Percentiles rank a stretch among this genome's conserved stretches.
phyloP scores from a whole-genome alignment of 2,329 filamentous ascomycete genomes.

The Neonectria neomacrospora region DNA sequence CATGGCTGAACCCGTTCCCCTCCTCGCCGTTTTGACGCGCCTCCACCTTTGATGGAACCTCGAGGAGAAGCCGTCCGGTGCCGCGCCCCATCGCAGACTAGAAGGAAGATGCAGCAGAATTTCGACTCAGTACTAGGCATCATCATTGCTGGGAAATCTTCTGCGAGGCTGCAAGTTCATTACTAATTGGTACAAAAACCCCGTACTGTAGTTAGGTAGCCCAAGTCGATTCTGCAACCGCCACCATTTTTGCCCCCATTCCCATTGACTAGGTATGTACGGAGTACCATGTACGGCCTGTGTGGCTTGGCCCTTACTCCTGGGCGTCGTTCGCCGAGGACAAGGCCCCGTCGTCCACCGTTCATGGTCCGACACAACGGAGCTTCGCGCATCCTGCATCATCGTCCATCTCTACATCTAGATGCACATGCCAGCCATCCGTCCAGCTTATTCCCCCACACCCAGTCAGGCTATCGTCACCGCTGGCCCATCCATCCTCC shows the following conservation, averaged over 20 bases:
- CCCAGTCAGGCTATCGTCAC: background rate
- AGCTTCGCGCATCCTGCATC: too few species aligned
- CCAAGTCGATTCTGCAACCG: slow-evolving; percentile 9
- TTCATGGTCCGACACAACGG: slow-evolving; percentile 18
- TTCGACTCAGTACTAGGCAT: background rate
- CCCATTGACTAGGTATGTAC: too few species aligned
- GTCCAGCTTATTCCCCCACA: background rate
- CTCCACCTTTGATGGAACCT: background rate
- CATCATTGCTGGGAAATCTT: background rate
- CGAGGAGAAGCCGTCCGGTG: background rate
- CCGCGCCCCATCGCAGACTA: background rate
- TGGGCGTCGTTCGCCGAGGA: slow-evolving; percentile 18
- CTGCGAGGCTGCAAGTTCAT: background rate
- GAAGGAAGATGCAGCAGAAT: too few species aligned
- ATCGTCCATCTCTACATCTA: background rate
- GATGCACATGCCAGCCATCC: background rate
- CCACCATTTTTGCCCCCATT: background rate
- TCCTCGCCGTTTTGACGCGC: slow-evolving; percentile 10
- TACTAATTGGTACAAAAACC: too few species aligned
- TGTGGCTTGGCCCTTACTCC: slow-evolving; percentile 2
- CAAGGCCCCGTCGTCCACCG: slow-evolving; percentile 20
- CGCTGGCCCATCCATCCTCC: background rate
- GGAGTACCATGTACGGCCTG: too few species aligned
- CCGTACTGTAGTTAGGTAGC: too few species aligned
- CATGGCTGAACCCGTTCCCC: background rate